phyloP scores from a whole-genome alignment of 805 yeast genomes.

The Hanseniaspora hatyaiensis region DNA sequence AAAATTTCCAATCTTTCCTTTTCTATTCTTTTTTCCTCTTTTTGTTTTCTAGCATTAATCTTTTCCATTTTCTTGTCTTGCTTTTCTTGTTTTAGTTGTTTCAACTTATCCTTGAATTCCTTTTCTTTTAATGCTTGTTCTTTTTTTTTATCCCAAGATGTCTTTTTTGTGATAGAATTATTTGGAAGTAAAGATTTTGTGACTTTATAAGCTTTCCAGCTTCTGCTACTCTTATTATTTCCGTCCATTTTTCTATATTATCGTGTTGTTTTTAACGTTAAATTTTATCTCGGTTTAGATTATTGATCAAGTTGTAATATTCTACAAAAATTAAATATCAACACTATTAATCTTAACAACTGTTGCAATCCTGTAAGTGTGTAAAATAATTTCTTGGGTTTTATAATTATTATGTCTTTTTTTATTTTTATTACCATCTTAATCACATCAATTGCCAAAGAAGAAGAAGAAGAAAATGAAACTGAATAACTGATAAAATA shows the following conservation, averaged over 20 bases:
- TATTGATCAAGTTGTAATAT: too few relatives aligned
- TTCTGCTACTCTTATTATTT: constrained; percentile 49
- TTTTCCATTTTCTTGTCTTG: constrained; percentile 44
- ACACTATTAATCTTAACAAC: too few relatives aligned
- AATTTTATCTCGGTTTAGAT: neutral
- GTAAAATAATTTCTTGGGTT: too few relatives aligned
- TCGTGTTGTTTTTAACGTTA: neutral
- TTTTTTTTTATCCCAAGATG: constrained; percentile 56
- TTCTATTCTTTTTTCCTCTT: constrained; percentile 73
- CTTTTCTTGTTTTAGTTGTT: constrained; percentile 70
- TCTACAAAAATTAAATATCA: too few relatives aligned
- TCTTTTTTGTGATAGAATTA: constrained; percentile 25
- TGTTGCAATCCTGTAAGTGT: too few relatives aligned
- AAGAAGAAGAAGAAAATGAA: too few relatives aligned
- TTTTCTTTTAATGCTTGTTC: constrained; percentile 54
- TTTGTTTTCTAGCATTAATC: constrained; percentile 51
- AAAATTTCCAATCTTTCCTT: constrained; percentile 73
- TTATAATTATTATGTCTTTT: too few relatives aligned
- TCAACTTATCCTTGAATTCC: constrained; percentile 55
- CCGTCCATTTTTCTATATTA: constrained; percentile 30
- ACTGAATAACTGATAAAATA: too few relatives aligned
- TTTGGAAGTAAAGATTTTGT: constrained; percentile 30
- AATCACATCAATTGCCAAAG: too few relatives aligned
- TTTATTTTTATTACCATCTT: too few relatives aligned
- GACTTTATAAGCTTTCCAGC: constrained; percentile 64